phyloP scores from a whole-genome alignment of 345 rosid genomes.

The Euphorbia peplus region DNA sequence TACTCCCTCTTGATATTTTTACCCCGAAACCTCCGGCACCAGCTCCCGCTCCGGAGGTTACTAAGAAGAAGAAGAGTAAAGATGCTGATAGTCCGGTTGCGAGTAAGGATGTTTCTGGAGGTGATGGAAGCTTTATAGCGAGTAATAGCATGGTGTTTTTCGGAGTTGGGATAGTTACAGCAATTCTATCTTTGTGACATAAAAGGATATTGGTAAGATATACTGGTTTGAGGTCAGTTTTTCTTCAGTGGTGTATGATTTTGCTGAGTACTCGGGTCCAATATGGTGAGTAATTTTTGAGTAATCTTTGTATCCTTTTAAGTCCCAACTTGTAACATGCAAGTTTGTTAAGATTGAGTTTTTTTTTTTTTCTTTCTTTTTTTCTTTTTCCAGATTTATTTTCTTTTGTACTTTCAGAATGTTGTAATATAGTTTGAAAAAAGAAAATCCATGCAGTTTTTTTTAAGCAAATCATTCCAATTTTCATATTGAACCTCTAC shows the following conservation, averaged over 20 bases:
- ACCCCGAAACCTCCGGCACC: conserved; percentile 26
- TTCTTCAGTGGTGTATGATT: conserved; percentile 8
- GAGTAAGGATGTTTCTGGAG: conserved; percentile 1
- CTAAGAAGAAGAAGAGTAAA: conserved; percentile 7
- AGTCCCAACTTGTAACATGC: conserved; percentile 7
- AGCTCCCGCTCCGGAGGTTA: conserved; percentile 19
- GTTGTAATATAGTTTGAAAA: conserved; percentile 7
- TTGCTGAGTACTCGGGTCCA: not conserved
- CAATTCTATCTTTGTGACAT: conserved; percentile 15
- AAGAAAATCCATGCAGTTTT: too few species aligned
- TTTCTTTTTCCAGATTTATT: not conserved
- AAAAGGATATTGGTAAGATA: not conserved
- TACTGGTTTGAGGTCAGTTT: conserved; percentile 1
- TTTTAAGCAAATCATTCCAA: too few species aligned
- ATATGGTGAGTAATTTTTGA: conserved; percentile 15
- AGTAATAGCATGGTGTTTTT: conserved; percentile 7
- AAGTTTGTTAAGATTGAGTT: conserved; percentile 4
- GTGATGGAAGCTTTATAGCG: not conserved
- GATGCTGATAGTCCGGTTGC: not conserved
- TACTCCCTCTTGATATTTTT: conserved; percentile 34
- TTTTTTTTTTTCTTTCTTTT: not conserved
- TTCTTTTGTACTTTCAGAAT: not conserved
- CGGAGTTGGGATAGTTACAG: conserved; percentile 10
- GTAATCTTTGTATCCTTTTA: conserved; percentile 9
- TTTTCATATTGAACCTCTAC: too few species aligned